Percentiles rank a stretch among this genome's conserved stretches.
Conservation (phyloP, 176 grass and related monocot species). For the Hsuehochloa calcarea region DNA sequence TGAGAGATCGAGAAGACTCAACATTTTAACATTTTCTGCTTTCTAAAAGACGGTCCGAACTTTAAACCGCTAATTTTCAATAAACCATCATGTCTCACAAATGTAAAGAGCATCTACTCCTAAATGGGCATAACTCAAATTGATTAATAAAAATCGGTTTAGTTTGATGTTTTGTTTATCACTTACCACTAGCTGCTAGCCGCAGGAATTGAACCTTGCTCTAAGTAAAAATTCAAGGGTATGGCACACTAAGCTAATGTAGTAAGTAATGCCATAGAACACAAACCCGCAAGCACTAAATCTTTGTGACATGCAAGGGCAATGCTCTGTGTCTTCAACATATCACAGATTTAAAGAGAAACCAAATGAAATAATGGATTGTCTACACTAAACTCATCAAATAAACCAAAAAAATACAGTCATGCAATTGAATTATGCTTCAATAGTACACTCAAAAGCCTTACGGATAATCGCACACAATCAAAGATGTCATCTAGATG, state of each 20-base stretch:
- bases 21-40: not conserved
- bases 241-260: not conserved
- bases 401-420: too few species aligned
- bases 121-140: not conserved
- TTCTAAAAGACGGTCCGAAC: not conserved
- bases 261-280: not conserved
- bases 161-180: not conserved
- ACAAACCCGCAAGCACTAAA: not conserved
- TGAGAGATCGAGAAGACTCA: not conserved
- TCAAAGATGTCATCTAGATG: too few species aligned
- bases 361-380: not conserved
- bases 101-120: not conserved
- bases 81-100: not conserved
- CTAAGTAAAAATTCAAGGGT: not conserved
- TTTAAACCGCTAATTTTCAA: constrained; percentile 11
- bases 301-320: not conserved
- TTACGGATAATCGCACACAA: too few species aligned
- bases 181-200: not conserved
- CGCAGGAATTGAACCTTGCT: not conserved
- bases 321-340: not conserved
- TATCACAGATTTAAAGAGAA: not conserved
- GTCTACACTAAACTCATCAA: not conserved
- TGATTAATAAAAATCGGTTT: not conserved
- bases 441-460: too few species aligned
- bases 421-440: too few species aligned